Evolutionary conservation across 2,329 filamentous ascomycete species (phyloP).

Genomic region (Xylaria sp.): DNA sequence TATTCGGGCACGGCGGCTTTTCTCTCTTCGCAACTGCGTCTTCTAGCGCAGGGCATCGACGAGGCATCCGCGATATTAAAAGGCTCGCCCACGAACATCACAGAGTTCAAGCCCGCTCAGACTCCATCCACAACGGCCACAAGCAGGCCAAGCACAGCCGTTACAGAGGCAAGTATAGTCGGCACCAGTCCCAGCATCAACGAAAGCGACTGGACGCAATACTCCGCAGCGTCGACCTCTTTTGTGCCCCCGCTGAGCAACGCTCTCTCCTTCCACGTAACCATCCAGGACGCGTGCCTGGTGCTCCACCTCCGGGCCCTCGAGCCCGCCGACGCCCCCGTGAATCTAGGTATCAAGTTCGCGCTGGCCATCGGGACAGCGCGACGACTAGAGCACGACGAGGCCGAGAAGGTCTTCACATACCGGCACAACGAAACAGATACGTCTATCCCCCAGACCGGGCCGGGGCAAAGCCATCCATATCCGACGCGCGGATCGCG

Average conservation of each 20-base stretch:
- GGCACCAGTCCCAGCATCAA: slow-evolving; percentile 40
- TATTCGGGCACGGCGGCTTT: slow-evolving; percentile 64
- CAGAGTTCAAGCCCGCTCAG: slow-evolving; percentile 33
- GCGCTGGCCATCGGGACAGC: slow-evolving; percentile 75
- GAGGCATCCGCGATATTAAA: slow-evolving; percentile 65
- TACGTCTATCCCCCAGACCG: slow-evolving; percentile 39
- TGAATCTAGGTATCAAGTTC: slow-evolving; percentile 73
- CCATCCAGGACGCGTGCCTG: slow-evolving; percentile 75
- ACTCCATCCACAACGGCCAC: neutral
- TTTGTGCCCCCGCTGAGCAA: slow-evolving; percentile 60
- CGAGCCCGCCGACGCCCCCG: slow-evolving; percentile 71
- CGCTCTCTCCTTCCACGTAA: slow-evolving; percentile 79
- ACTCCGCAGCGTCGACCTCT: slow-evolving; percentile 47
- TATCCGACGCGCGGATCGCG: slow-evolving; percentile 33
- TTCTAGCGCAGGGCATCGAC: slow-evolving; percentile 65
- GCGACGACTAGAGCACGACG: slow-evolving; percentile 77
- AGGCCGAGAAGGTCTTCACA: slow-evolving; percentile 80
- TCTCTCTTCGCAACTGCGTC: slow-evolving; percentile 65
- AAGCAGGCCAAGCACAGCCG: slow-evolving; percentile 29
- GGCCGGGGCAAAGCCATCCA: slow-evolving; percentile 10
- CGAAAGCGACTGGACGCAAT: slow-evolving; percentile 51
- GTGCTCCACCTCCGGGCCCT: slow-evolving; percentile 77
- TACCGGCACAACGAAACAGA: slow-evolving; percentile 56
- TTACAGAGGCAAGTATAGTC: slow-evolving; percentile 20
- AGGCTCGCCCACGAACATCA: slow-evolving; percentile 59